phyloP scores from a whole-genome alignment of 768 basidiomycete genomes.

The Rhodosporidiobolus sp. region DNA sequence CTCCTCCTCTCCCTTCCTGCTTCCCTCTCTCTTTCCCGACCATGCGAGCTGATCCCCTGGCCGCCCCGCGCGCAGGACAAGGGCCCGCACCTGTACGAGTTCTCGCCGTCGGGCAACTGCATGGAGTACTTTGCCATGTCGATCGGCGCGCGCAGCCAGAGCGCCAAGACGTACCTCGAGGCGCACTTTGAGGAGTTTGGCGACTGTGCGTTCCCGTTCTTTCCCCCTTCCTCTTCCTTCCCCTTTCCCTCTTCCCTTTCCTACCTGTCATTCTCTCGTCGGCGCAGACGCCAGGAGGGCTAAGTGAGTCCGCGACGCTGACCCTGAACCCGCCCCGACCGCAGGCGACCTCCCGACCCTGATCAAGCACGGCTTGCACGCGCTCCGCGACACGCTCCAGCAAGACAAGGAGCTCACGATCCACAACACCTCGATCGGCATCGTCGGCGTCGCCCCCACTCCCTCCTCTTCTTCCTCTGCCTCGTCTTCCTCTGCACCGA shows the following conservation, averaged over 20 bases:
- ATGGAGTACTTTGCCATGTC: constrained; percentile 99
- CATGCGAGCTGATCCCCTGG: background rate
- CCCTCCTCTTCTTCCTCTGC: constrained; percentile 1
- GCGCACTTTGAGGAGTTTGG: constrained; percentile 84
- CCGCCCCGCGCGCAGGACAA: constrained; percentile 55
- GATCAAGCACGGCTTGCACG: constrained; percentile 87
- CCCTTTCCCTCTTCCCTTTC: too few relatives aligned
- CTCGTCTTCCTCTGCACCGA: too few relatives aligned
- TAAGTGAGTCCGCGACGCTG: too few relatives aligned
- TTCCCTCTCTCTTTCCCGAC: background rate
- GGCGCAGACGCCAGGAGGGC: too few relatives aligned
- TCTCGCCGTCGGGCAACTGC: constrained; percentile 93
- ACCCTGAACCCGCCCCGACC: too few relatives aligned
- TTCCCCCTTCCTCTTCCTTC: too few relatives aligned
- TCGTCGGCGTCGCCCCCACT: constrained; percentile 60
- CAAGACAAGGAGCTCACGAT: constrained; percentile 94
- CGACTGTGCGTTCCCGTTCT: too few relatives aligned
- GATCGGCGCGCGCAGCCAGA: constrained; percentile 95
- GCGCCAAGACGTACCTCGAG: constrained; percentile 97
- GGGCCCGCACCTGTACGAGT: constrained; percentile 97
- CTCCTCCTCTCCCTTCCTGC: too few relatives aligned
- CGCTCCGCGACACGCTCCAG: constrained; percentile 91
- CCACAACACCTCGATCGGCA: constrained; percentile 91
- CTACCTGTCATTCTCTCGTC: too few relatives aligned
- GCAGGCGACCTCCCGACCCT: constrained; percentile 79